Base-by-base conservation (phyloP, 768 basidiomycete species). In the Tricholoma matsutake region DNA sequence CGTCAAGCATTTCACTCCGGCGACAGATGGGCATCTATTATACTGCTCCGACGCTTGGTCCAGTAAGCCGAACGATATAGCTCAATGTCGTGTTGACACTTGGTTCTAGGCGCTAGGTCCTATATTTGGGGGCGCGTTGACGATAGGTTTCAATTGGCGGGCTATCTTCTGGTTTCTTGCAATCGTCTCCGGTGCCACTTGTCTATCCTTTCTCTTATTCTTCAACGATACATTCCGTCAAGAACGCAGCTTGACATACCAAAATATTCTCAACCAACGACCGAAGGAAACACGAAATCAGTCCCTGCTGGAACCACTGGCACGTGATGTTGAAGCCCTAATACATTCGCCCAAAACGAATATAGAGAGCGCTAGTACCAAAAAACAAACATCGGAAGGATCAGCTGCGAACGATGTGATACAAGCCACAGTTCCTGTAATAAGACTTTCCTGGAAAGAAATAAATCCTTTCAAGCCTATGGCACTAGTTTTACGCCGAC, bases 181-280 rank as follows among this genome's bases (percentile, higher is more conserved):
- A 1, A 86, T 86, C 32, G 79, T 88, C 58, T 83, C 83, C 8
- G 85, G 84, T 1, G 29, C 79, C 34, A 82, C 81, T 55, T 76
- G 84, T 55, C 47, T 85, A 39, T 73, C 79, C 18, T 91, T 92
- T 71, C 58, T 88, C 34, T 71, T 87, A 22, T 76, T 88, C 68
- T 91, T 94, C 77, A 84, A 83, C 60, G 93, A 96, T 67, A 92
- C 92, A 0, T 96, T 91, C 75, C 83, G 93, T 16, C 76, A 81
- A 58, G 91, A 94, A 67, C 87, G 95, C 47, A 95, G 92, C 57
- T 73, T 90, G 22, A 83, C 85, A 2, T 96, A 95, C 71, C 90
- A 91, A 69, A 78, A 79, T 37, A 86, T 86, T 0, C 74, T 91
- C 45, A 81, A 77, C 62, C 74, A 78, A 52, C 78, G 81, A 16